Conservation (phyloP, 148 eudicot genomes). For the Rhododendron ovatum region DNA sequence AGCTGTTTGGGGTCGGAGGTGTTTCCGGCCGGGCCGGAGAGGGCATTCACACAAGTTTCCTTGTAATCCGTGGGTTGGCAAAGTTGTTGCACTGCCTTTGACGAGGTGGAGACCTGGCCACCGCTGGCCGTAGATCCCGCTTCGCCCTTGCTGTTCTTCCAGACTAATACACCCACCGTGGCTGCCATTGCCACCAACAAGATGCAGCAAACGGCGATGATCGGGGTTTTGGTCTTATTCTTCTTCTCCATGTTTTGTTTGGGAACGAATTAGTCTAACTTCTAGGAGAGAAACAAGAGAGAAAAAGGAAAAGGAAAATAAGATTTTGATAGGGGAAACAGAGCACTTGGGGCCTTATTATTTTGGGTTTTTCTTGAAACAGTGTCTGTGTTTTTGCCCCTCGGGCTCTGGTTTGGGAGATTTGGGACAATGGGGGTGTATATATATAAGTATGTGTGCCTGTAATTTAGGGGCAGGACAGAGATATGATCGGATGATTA, state of each 20-base stretch:
- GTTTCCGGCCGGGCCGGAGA: conserved; percentile 19
- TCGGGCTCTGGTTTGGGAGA: background rate
- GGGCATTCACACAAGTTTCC: conserved; percentile 25
- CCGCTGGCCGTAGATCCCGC: background rate
- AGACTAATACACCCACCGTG: background rate
- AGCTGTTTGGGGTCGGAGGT: conserved; percentile 37
- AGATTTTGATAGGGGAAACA: background rate
- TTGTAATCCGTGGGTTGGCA: conserved; percentile 19
- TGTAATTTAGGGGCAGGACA: background rate
- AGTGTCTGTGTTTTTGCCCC: background rate
- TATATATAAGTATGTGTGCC: background rate
- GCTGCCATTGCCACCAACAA: background rate
- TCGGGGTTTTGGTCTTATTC: background rate
- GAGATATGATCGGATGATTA: background rate
- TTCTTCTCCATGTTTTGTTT: background rate
- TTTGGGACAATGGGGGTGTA: background rate
- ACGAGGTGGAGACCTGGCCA: background rate
- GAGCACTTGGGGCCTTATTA: background rate
- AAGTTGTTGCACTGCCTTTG: background rate
- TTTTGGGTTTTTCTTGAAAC: background rate
- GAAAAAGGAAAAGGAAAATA: background rate
- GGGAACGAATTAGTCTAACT: background rate
- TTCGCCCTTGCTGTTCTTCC: background rate
- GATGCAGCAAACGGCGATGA: background rate
- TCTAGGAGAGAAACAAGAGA: background rate